A percentile compares a stretch with the other conserved stretches of the same genome.
Conservation (phyloP, 306 rosid genomes). For the Dryas alaskensis region DNA sequence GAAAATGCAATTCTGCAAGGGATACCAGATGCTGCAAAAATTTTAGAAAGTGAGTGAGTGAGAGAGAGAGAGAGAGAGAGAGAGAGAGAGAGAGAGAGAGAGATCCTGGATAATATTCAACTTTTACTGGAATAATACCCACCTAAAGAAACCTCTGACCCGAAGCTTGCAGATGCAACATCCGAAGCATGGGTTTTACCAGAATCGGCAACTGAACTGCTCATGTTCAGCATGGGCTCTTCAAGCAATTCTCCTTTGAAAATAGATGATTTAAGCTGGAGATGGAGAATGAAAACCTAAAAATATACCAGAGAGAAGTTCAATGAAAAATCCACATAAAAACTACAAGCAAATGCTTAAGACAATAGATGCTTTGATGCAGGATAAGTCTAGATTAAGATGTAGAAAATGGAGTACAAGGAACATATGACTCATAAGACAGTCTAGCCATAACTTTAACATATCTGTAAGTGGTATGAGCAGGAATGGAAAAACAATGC, state of each 20-base stretch:
- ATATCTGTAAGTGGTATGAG: neutral
- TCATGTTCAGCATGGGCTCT: conserved; percentile 36
- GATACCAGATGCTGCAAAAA: conserved; percentile 59
- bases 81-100: neutral
- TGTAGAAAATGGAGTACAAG: neutral
- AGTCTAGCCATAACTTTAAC: neutral
- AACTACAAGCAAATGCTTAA: neutral
- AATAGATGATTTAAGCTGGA: conserved; percentile 59
- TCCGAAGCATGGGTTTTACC: conserved; percentile 44
- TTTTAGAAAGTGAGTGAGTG: conserved; percentile 1
- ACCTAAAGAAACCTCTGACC: conserved; percentile 87
- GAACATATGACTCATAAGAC: neutral
- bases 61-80: neutral
- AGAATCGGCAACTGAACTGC: conserved; percentile 37
- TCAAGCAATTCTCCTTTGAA: conserved; percentile 46
- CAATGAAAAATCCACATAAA: conserved; percentile 17
- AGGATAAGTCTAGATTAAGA: neutral
- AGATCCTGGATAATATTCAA: conserved; percentile 8
- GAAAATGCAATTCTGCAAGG: conserved; percentile 82
- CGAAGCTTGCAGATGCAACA: conserved; percentile 67
- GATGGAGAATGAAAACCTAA: conserved; percentile 69
- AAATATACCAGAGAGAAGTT: conserved; percentile 16
- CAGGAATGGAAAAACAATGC: too few relatives aligned
- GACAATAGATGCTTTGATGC: neutral
- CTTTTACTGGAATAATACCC: conserved; percentile 16